Evolutionary conservation across 108 stramenopile species (phyloP).

Genomic region (Fistulifera pelliculosa): DNA sequence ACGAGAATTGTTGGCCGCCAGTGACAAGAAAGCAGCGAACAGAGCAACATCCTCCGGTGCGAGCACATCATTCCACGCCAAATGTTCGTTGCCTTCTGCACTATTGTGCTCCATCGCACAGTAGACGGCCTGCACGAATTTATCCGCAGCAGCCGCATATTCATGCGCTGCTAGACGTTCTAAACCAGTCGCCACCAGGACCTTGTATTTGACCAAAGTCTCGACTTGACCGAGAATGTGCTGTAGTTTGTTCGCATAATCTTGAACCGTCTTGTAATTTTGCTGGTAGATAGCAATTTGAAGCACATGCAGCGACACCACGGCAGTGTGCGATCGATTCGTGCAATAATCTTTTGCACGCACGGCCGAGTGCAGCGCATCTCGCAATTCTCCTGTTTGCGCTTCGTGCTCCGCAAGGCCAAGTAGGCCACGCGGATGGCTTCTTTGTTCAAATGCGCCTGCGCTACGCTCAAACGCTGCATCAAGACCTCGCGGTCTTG

Average conservation of each 20-base stretch:
- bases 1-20: slow-evolving; percentile 35
- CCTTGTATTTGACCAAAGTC: not conserved
- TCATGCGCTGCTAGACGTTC: slow-evolving; percentile 5
- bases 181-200: not conserved
- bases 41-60: slow-evolving; percentile 65
- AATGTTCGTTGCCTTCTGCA: not conserved
- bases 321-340: slow-evolving; percentile 40
- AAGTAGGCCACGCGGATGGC: slow-evolving; percentile 64
- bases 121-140: not conserved
- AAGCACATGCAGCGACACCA: slow-evolving; percentile 40
- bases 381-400: slow-evolving; percentile 38
- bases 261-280: slow-evolving; percentile 17
- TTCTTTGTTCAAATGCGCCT: slow-evolving; percentile 70
- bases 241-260: slow-evolving; percentile 22
- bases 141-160: not conserved
- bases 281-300: slow-evolving; percentile 42
- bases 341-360: slow-evolving; percentile 59
- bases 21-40: slow-evolving; percentile 53
- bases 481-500: slow-evolving; percentile 31
- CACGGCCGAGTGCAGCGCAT: slow-evolving; percentile 30
- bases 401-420: slow-evolving; percentile 32
- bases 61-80: slow-evolving; percentile 5
- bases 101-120: not conserved
- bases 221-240: not conserved
- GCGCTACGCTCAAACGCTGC: slow-evolving; percentile 55